Evolutionary conservation across 2,329 filamentous ascomycete species (phyloP).

Genomic region (Periglandula ipomoeae): DNA sequence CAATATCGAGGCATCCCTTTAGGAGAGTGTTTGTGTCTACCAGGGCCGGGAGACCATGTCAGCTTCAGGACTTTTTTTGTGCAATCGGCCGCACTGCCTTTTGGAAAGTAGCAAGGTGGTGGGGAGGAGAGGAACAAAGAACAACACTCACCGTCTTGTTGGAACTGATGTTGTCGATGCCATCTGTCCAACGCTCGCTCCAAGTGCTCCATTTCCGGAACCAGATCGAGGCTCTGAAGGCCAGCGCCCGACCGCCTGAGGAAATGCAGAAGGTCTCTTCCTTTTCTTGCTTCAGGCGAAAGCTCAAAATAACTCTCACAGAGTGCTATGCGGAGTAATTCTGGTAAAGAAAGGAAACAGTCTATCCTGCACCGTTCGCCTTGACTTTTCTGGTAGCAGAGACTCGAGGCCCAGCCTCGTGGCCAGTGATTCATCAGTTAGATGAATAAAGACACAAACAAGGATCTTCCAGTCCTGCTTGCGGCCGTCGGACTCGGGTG

Average conservation of each 20-base stretch:
- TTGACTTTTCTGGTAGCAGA: constrained; percentile 9
- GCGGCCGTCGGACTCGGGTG: background rate
- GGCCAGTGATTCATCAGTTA: constrained; percentile 10
- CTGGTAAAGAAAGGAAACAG: constrained; percentile 10
- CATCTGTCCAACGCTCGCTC: constrained; percentile 7
- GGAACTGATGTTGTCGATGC: constrained; percentile 8
- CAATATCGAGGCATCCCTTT: constrained; percentile 9
- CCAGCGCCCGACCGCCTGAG: background rate
- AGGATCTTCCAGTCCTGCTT: constrained; percentile 11
- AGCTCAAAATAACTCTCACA: constrained; percentile 12
- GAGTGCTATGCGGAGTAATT: constrained; percentile 5
- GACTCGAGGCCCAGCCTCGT: constrained; percentile 10
- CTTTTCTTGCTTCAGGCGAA: constrained; percentile 7
- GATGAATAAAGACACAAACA: constrained; percentile 12
- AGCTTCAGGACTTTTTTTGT: background rate
- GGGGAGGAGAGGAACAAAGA: background rate
- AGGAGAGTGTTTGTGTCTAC: constrained; percentile 6
- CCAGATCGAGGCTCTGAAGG: background rate
- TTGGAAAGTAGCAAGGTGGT: background rate
- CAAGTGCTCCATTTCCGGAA: constrained; percentile 8
- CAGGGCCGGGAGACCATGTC: background rate
- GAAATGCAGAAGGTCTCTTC: constrained; percentile 10
- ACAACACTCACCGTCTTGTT: constrained; percentile 3
- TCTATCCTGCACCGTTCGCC: constrained; percentile 10
- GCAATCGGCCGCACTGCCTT: background rate